phyloP scores from a whole-genome alignment of 495 filamentous ascomycete species.

The Lophium mytilinum region DNA sequence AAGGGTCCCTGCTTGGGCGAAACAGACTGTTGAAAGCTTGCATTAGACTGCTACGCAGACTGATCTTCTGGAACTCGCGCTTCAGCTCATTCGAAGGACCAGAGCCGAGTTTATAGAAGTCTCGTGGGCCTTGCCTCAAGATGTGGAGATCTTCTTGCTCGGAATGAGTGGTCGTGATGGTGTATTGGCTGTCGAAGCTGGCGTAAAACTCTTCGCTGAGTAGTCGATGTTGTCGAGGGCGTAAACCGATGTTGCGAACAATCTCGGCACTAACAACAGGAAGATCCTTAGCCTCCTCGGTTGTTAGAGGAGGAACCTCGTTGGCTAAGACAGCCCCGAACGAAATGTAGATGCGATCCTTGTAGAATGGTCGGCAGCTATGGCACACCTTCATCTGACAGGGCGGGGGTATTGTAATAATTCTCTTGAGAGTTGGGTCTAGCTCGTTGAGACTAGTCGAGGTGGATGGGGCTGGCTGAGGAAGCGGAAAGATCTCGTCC shows the following conservation, averaged over 20 bases:
- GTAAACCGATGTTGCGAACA: slow-evolving; percentile 24
- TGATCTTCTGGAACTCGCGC: not conserved
- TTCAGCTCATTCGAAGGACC: slow-evolving; percentile 1
- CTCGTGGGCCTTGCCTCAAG: not conserved
- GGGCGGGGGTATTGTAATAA: not conserved
- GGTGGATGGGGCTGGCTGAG: too few species aligned
- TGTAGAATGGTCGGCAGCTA: slow-evolving; percentile 32
- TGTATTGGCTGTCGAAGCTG: slow-evolving; percentile 10
- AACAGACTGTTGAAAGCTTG: slow-evolving; percentile 16
- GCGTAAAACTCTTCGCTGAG: not conserved
- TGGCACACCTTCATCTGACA: slow-evolving; percentile 32
- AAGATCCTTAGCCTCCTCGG: slow-evolving; percentile 18
- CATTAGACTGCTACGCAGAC: slow-evolving; percentile 9
- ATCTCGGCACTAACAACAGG: slow-evolving; percentile 19
- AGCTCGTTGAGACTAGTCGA: too few species aligned
- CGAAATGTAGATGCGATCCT: slow-evolving; percentile 33
- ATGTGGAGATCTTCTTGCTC: slow-evolving; percentile 3
- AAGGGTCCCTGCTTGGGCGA: not conserved
- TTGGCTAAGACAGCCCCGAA: slow-evolving; percentile 27
- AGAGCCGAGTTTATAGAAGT: slow-evolving; percentile 20
- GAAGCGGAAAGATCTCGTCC: too few species aligned
- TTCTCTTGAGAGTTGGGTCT: not conserved
- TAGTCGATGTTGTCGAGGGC: not conserved
- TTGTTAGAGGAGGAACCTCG: slow-evolving; percentile 21
- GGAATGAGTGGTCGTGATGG: slow-evolving; percentile 16